These are phyloP conservation scores for Lipomyces oligophaga DNA, from an alignment of 805 yeast genomes.

Conservation along the genomic window DNA sequence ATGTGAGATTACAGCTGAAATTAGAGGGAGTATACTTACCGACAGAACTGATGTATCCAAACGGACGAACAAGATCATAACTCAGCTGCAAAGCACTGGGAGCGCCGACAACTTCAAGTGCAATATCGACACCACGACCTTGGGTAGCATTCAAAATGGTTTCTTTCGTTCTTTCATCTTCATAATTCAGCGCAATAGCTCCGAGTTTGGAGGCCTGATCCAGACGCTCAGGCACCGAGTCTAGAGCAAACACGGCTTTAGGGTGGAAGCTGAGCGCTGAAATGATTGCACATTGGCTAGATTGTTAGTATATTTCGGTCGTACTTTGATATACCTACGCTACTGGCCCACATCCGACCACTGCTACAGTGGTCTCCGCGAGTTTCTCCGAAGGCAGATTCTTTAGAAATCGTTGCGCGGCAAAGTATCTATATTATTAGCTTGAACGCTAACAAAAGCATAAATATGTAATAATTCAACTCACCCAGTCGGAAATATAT, in stretches of 20 bases:
- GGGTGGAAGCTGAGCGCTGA: constrained; percentile 46
- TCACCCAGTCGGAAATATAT: constrained; percentile 57
- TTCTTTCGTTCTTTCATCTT: constrained; percentile 38
- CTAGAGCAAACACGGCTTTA: constrained; percentile 46
- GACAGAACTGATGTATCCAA: constrained; percentile 54
- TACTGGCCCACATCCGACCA: constrained; percentile 60
- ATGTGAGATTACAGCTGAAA: not conserved
- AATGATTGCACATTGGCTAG: constrained; percentile 45
- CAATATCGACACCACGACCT: constrained; percentile 56
- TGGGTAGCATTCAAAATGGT: constrained; percentile 41
- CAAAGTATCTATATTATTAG: constrained; percentile 43
- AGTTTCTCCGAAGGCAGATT: constrained; percentile 39
- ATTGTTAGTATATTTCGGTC: not conserved
- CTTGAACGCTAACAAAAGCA: too few species aligned
- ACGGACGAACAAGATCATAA: constrained; percentile 52
- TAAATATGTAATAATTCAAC: too few species aligned
- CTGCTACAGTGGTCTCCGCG: constrained; percentile 44
- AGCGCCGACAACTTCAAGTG: constrained; percentile 58
- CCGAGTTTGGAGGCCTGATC: constrained; percentile 47
- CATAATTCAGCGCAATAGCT: constrained; percentile 40
- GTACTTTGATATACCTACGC: constrained; percentile 28
- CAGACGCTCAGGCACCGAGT: constrained; percentile 48
- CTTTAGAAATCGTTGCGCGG: constrained; percentile 50
- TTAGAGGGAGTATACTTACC: constrained; percentile 35
- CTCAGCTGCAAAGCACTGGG: constrained; percentile 50